These are phyloP conservation scores for Byssothecium circinans DNA, from an alignment of 2,329 filamentous ascomycete genomes.

Conservation along the genomic window DNA sequence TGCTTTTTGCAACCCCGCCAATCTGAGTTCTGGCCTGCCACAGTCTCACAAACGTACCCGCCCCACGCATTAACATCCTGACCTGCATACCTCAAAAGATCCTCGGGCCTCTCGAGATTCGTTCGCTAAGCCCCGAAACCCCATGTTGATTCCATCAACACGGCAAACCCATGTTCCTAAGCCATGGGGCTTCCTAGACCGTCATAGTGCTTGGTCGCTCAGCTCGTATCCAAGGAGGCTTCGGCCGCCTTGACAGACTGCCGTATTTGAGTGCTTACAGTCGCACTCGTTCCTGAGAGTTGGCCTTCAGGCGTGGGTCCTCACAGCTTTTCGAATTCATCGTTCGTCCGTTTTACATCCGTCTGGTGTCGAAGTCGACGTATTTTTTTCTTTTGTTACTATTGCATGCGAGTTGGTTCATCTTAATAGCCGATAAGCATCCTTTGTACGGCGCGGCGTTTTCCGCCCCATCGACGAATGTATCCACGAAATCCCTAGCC, in stretches of 20 bases:
- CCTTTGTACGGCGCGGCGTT: conserved; percentile 1
- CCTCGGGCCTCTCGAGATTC: conserved; percentile 9
- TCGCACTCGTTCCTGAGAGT: conserved; percentile 4
- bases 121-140: conserved; percentile 4
- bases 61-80: conserved; percentile 5
- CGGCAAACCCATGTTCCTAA: conserved; percentile 7
- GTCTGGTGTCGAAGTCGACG: conserved; percentile 1
- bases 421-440: conserved; percentile 3
- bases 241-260: conserved; percentile 1
- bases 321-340: conserved; percentile 3
- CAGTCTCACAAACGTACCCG: conserved; percentile 1
- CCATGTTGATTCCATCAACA: conserved; percentile 9
- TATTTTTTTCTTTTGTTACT: background rate
- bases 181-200: conserved; percentile 7
- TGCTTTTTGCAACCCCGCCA: background rate
- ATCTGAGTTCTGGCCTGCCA: background rate
- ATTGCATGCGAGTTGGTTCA: background rate
- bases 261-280: conserved; percentile 12
- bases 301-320: conserved; percentile 10
- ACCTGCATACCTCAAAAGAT: conserved; percentile 7
- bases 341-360: background rate
- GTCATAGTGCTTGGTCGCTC: conserved; percentile 8
- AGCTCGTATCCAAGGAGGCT: conserved; percentile 10
- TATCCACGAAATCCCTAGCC: conserved; percentile 1
- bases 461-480: conserved; percentile 8